These are phyloP conservation scores for Mortierella sp. DNA, from an alignment of 371 early-diverging fungal species.

Conservation along the genomic window DNA sequence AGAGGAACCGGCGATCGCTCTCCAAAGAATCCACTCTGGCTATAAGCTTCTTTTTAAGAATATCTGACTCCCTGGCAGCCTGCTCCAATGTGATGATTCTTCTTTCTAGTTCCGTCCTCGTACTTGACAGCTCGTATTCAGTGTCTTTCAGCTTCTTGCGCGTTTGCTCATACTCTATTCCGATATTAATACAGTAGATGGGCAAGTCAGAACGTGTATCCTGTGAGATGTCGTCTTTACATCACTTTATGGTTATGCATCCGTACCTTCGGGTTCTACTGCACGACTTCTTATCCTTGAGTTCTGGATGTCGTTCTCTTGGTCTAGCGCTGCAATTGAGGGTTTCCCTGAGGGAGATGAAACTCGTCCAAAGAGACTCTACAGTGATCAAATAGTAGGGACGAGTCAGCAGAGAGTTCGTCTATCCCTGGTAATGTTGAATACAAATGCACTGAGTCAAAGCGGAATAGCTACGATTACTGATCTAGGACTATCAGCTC, in stretches of 20 bases:
- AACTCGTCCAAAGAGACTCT: conserved; percentile 18
- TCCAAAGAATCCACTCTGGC: conserved; percentile 38
- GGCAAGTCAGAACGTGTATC: background rate
- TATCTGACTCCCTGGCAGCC: conserved; percentile 26
- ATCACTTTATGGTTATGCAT: background rate
- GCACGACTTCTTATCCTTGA: conserved; percentile 27
- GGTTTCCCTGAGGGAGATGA: conserved; percentile 22
- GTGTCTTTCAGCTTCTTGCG: conserved; percentile 47
- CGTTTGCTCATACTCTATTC: conserved; percentile 42
- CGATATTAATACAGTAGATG: background rate
- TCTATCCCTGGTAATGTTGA: background rate
- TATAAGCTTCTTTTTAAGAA: conserved; percentile 42
- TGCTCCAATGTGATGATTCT: conserved; percentile 46
- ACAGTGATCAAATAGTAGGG: background rate
- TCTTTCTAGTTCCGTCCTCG: conserved; percentile 38
- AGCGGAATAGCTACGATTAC: conserved; percentile 13
- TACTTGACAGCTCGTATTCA: conserved; percentile 49
- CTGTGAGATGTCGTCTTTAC: background rate
- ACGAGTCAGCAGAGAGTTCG: background rate
- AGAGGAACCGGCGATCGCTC: conserved; percentile 49
- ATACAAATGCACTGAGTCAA: background rate
- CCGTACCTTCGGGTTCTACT: conserved; percentile 39
- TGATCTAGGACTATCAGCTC: conserved; percentile 10
- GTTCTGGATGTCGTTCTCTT: conserved; percentile 34
- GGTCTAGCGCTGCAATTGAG: conserved; percentile 18